Base-by-base conservation (phyloP, 192 early-diverging fungal species). In the Podila horticola region DNA sequence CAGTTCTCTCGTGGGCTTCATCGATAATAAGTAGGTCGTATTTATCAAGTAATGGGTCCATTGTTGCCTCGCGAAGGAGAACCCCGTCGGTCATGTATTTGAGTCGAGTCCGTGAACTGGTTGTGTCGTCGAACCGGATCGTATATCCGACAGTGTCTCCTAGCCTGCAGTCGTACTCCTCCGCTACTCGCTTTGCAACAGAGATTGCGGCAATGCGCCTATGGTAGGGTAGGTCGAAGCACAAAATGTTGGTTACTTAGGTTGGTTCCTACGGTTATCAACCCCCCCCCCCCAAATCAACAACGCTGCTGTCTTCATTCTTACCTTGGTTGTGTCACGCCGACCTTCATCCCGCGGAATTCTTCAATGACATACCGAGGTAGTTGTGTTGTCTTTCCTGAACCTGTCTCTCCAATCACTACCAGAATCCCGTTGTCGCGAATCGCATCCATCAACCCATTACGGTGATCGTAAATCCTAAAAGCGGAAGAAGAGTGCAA, bases 1-100 rank as follows among this genome's bases (percentile, higher is more conserved):
- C 83, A 1, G 93, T 92, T 17, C 98, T 90, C 79, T 99, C 98
- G 84, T 99, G 98, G 1, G 97, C 98, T 84, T 99, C 98, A 81
- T 99, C 98, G 67, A 99, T 93, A 69, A 99, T 93, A 38, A 99
- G 91, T 26, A 93, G 88, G 17, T 94, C 93, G 76, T 99, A 99
- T 58, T 95, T 89, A n/a, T 86, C 84, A 45, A 99, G 74, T 48
- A 91, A 86, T 1, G 96, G 89, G 50, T 97, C 92, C 62, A 90
- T 86, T 17, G 97, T 87, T 26, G 93, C 93, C 84, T 99, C 98
- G 57, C 98, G 91, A 31, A 96, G 85, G 26, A 99, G 85, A 34
- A 98, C 94, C 86, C 98, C 98, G 61, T 98, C 98, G 11, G 97
- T 99, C 94, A 98, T 97, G 85, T 98, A 98, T 76, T 95, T 96